Evolutionary conservation across 192 early-diverging fungal species (phyloP).

Genomic region (Dissophora ornata): DNA sequence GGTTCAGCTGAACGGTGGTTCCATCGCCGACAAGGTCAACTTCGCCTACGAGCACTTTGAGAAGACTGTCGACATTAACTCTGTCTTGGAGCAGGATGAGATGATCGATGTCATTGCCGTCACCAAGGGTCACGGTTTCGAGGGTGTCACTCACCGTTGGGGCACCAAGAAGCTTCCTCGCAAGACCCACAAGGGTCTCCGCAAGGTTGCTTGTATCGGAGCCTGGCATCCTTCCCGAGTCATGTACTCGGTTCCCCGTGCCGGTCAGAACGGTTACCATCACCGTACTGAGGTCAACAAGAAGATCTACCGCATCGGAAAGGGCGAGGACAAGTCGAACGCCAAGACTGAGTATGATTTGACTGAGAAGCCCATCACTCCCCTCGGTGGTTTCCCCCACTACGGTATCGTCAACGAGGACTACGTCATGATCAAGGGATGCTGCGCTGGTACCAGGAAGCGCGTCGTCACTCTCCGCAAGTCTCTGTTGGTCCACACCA

Average conservation of each 20-base stretch:
- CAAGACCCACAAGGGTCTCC: slow-evolving; percentile 99
- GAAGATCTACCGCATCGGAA: slow-evolving; percentile 99
- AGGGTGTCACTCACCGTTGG: slow-evolving; percentile 99
- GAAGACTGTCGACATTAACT: slow-evolving; percentile 88
- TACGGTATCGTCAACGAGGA: slow-evolving; percentile 99
- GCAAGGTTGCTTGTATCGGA: slow-evolving; percentile 99
- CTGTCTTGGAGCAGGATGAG: slow-evolving; percentile 98
- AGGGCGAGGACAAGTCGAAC: slow-evolving; percentile 82
- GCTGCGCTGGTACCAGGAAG: slow-evolving; percentile 96
- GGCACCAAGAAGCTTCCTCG: slow-evolving; percentile 99
- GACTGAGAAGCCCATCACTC: slow-evolving; percentile 96
- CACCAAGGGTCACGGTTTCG: slow-evolving; percentile 99
- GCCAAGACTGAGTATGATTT: slow-evolving; percentile 97
- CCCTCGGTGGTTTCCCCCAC: slow-evolving; percentile 99
- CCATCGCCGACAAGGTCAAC: slow-evolving; percentile 95
- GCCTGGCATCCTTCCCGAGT: slow-evolving; percentile 97
- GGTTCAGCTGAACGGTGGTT: slow-evolving; percentile 99
- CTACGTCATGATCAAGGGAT: slow-evolving; percentile 99
- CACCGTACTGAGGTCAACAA: slow-evolving; percentile 99
- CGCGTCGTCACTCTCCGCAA: slow-evolving; percentile 98
- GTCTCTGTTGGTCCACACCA: slow-evolving; percentile 96
- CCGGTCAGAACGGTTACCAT: slow-evolving; percentile 99
- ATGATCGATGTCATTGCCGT: slow-evolving; percentile 99
- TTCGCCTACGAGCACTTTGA: slow-evolving; percentile 98
- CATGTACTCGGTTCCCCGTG: slow-evolving; percentile 99